These are phyloP conservation scores for Kwoniella dendrophila DNA, from an alignment of 768 basidiomycete genomes.

Conservation along the genomic window DNA sequence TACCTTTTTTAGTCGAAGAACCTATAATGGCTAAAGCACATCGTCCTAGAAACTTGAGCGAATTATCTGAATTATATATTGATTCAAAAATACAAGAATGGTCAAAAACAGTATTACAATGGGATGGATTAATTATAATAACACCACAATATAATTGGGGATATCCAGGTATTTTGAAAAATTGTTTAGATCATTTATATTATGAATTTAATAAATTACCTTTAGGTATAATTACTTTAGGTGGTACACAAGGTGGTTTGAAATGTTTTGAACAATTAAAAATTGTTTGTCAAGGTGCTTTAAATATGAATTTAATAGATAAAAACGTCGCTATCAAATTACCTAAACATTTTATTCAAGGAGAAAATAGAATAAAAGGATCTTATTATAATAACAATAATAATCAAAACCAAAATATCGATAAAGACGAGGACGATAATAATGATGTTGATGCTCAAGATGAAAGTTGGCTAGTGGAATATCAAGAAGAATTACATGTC, in stretches of 20 bases:
- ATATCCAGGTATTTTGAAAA: constrained; percentile 58
- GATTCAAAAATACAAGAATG: constrained; percentile 52
- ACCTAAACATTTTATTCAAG: constrained; percentile 28
- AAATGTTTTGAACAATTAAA: constrained; percentile 50
- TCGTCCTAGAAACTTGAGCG: neutral
- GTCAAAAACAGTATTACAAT: constrained; percentile 48
- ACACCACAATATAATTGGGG: constrained; percentile 59
- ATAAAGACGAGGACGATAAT: no score
- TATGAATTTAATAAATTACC: constrained; percentile 57
- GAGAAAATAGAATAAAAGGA: constrained; percentile 16
- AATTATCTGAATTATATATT: constrained; percentile 39
- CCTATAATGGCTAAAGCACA: constrained; percentile 17
- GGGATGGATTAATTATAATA: constrained; percentile 56
- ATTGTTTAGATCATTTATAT: constrained; percentile 58
- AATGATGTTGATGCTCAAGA: no score
- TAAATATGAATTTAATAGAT: constrained; percentile 56
- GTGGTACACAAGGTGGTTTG: constrained; percentile 55
- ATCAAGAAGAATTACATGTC: constrained; percentile 5
- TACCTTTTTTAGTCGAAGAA: constrained; percentile 14
- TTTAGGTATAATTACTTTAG: constrained; percentile 55
- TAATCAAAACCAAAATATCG: no score
- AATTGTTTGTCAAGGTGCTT: constrained; percentile 45
- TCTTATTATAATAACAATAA: no score
- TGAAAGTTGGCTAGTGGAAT: constrained; percentile 15
- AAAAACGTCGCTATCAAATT: constrained; percentile 65